A percentile compares a stretch with the other conserved stretches of the same genome.
Conservation (phyloP, 495 filamentous ascomycete species). For the Thermothielavioides terrestris region DNA sequence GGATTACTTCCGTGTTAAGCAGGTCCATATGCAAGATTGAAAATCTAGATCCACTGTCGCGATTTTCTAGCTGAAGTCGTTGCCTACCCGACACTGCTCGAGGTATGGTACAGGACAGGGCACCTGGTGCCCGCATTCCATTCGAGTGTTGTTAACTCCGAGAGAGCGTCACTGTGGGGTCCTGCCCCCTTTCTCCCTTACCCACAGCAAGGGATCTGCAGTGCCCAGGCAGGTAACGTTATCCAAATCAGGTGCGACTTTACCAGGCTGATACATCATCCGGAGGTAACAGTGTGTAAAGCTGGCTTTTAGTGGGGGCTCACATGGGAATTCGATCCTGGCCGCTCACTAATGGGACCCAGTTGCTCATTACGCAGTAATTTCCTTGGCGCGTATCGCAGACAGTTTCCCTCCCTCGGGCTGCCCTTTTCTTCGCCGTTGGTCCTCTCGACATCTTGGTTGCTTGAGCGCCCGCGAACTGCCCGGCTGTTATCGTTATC, state of each 20-base stretch:
- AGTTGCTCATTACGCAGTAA: conserved; percentile 3
- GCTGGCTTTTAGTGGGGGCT: neutral
- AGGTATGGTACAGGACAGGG: too few relatives aligned
- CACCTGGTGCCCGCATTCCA: too few relatives aligned
- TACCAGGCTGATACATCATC: too few relatives aligned
- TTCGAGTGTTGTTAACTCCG: neutral
- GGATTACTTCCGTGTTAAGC: too few relatives aligned
- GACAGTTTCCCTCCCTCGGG: neutral
- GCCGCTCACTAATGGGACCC: neutral
- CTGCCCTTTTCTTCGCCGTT: neutral
- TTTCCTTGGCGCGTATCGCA: conserved; percentile 4
- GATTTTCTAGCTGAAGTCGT: too few relatives aligned
- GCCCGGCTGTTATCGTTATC: too few relatives aligned
- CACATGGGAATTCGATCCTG: neutral
- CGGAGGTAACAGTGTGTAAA: too few relatives aligned
- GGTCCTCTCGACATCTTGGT: neutral
- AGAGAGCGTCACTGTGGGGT: neutral
- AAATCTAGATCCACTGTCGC: too few relatives aligned
- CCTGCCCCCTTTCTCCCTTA: neutral
- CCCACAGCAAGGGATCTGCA: too few relatives aligned
- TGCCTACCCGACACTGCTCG: too few relatives aligned
- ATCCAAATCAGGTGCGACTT: neutral
- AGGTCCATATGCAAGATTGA: too few relatives aligned
- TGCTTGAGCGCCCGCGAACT: neutral
- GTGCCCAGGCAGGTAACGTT: too few relatives aligned